phyloP scores from a whole-genome alignment of 129 eudicot genomes.

The Kitagawia praeruptora region DNA sequence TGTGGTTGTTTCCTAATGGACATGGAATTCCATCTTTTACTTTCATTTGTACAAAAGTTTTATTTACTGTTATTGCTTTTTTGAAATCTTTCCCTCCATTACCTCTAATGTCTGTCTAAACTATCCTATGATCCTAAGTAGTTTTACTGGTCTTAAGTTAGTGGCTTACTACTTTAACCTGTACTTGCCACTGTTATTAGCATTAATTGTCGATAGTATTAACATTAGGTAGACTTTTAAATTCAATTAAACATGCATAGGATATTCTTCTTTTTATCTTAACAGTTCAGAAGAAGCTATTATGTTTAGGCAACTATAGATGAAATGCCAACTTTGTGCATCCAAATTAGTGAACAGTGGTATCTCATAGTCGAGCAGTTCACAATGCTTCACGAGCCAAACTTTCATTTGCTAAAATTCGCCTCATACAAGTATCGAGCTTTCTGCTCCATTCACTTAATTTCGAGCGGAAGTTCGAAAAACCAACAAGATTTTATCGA shows the following conservation, averaged over 20 bases:
- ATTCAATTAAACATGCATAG: neutral
- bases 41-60: neutral
- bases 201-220: neutral
- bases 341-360: too few species aligned
- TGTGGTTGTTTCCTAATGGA: too few species aligned
- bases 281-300: neutral
- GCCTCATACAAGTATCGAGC: neutral
- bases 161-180: neutral
- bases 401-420: neutral
- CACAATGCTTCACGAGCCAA: neutral
- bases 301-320: neutral
- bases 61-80: neutral
- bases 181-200: neutral
- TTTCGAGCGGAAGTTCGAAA: neutral
- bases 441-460: too few species aligned
- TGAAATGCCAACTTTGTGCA: neutral
- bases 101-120: neutral
- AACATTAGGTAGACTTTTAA: neutral
- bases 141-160: neutral
- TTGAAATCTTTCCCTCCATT: neutral
- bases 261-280: too few species aligned
- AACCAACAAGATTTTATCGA: neutral
- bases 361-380: neutral
- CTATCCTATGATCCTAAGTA: neutral
- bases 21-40: neutral